Percentiles rank a stretch among this genome's conserved stretches.
Evolutionary conservation across 768 basidiomycete species (phyloP).

Genomic region (Trametes sanguinea): DNA sequence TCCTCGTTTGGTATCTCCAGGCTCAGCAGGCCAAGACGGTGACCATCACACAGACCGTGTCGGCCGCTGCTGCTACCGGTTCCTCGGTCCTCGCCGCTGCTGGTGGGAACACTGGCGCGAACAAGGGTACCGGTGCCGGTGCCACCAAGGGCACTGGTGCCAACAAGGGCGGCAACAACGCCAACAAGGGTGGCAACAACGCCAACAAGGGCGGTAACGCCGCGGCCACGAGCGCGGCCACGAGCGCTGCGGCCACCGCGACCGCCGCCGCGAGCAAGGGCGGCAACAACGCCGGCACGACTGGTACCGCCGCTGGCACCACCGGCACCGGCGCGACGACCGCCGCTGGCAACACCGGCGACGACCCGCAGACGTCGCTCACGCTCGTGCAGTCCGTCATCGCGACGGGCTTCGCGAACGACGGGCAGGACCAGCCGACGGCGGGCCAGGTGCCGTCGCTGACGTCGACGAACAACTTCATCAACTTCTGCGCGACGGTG

Average conservation of each 20-base stretch:
- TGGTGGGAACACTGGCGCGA: constrained; percentile 19
- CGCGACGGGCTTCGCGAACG: constrained; percentile 44
- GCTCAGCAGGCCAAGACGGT: constrained; percentile 30
- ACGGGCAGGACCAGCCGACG: constrained; percentile 45
- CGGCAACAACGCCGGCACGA: constrained; percentile 1
- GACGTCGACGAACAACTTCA: constrained; percentile 66
- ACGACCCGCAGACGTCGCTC: constrained; percentile 22
- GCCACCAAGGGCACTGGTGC: constrained; percentile 6
- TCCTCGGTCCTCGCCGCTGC: constrained; percentile 18
- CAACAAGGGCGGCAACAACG: constrained; percentile 23
- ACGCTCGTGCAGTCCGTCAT: constrained; percentile 49
- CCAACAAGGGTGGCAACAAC: constrained; percentile 14
- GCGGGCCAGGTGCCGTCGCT: constrained; percentile 52
- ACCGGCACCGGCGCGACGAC: constrained; percentile 4
- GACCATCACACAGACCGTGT: constrained; percentile 39
- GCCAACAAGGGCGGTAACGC: constrained; percentile 8
- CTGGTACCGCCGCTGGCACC: constrained; percentile 21
- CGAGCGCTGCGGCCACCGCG: too few relatives aligned
- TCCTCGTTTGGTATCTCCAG: constrained; percentile 18
- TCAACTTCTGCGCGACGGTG: constrained; percentile 52
- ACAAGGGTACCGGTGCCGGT: background rate
- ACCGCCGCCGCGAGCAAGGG: background rate
- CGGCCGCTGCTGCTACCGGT: constrained; percentile 24
- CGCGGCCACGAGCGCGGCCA: background rate
- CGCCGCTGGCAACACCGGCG: background rate